A percentile compares a stretch with the other conserved stretches of the same genome.
These are phyloP conservation scores for Colletotrichum graminicola DNA, from an alignment of 2,329 filamentous ascomycete species.

Conservation along the genomic window DNA sequence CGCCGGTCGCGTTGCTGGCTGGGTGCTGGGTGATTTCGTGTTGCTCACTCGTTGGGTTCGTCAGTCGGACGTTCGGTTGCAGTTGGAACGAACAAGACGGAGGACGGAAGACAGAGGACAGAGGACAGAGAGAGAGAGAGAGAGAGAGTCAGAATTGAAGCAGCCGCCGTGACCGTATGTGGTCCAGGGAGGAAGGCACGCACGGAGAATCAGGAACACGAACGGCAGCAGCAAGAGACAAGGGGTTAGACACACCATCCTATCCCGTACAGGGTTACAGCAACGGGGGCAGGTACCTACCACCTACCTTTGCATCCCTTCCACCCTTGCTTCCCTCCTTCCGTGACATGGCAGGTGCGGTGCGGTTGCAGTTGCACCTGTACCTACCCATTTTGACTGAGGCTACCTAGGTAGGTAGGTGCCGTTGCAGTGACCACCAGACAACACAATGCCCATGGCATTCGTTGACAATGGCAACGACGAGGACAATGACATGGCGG, in stretches of 20 bases:
- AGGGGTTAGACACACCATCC: not conserved
- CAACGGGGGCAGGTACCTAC: not conserved
- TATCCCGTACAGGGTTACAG: too few relatives aligned
- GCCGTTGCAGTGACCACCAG: conserved; percentile 2
- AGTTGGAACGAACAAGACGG: not conserved
- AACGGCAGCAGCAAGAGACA: not conserved
- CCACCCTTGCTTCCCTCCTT: not conserved
- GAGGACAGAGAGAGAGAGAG: not conserved
- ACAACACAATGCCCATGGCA: conserved; percentile 1
- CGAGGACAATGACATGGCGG: not conserved
- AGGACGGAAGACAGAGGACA: not conserved
- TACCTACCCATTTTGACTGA: too few relatives aligned
- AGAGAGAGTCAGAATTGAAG: not conserved
- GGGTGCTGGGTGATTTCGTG: not conserved
- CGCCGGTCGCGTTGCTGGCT: too few relatives aligned
- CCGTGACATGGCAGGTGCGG: not conserved
- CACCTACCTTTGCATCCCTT: not conserved
- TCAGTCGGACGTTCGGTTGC: not conserved
- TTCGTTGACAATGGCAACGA: too few relatives aligned
- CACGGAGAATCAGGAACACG: not conserved
- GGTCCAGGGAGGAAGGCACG: not conserved
- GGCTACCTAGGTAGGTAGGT: too few relatives aligned
- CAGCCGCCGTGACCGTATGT: not conserved
- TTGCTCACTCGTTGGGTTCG: not conserved
- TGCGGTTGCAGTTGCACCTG: too few relatives aligned